Percentiles rank a stretch among this genome's conserved stretches.
Conservation (phyloP, 441 rosid species). For the Aleurites moluccanus region DNA sequence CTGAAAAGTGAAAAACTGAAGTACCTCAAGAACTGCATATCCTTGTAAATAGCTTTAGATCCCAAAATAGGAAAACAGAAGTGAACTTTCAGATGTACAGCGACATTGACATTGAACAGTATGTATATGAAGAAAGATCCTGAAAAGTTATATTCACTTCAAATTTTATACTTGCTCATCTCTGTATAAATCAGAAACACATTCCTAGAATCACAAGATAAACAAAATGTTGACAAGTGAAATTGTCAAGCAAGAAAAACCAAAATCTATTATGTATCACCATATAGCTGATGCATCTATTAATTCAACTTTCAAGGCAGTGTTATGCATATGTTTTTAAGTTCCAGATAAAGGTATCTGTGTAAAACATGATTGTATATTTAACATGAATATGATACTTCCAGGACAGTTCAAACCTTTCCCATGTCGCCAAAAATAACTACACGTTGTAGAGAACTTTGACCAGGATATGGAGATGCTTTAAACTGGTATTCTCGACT, state of each 20-base stretch:
- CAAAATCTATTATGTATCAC: background rate
- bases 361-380: background rate
- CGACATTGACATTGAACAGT: background rate
- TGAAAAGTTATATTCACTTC: background rate
- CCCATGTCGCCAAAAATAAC: slow-evolving; percentile 94
- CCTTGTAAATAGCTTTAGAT: background rate
- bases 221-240: background rate
- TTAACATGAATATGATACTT: slow-evolving; percentile 2
- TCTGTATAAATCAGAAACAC: background rate
- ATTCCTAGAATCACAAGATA: background rate
- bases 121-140: background rate
- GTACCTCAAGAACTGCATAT: slow-evolving; percentile 14
- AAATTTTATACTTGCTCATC: background rate
- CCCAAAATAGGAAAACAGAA: background rate
- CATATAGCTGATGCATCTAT: background rate
- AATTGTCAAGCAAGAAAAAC: background rate
- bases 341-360: background rate
- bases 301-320: background rate
- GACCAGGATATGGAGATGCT: slow-evolving; percentile 87
- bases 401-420: slow-evolving; percentile 54
- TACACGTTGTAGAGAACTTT: slow-evolving; percentile 69
- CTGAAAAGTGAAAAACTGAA: slow-evolving; percentile 36
- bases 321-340: background rate
- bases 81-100: background rate
- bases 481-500: slow-evolving; percentile 60